Evolutionary conservation across 768 basidiomycete genomes (phyloP).

Genomic region (Nevesoporus exiguus): DNA sequence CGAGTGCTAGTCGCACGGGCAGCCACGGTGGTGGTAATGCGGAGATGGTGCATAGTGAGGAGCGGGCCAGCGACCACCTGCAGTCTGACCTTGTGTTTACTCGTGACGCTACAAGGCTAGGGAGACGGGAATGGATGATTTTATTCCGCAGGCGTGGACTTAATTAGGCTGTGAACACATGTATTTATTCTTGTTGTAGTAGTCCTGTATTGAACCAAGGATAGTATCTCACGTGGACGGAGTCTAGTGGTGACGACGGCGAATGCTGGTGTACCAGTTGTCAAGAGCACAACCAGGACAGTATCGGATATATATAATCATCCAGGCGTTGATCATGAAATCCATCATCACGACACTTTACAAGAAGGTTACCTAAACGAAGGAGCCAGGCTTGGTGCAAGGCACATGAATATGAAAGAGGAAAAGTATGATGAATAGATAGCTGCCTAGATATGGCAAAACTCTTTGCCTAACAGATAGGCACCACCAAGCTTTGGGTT

Average conservation of each 20-base stretch:
- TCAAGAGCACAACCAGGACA: too few species aligned
- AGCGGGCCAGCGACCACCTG: not conserved
- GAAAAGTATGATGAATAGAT: constrained; percentile 18
- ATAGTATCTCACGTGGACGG: too few species aligned
- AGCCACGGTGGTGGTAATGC: not conserved
- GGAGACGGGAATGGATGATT: not conserved
- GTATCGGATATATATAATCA: too few species aligned
- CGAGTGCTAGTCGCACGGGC: not conserved
- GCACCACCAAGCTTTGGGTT: constrained; percentile 14
- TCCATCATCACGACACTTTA: constrained; percentile 4
- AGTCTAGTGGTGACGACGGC: too few species aligned
- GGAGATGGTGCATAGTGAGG: not conserved
- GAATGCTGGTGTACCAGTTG: too few species aligned
- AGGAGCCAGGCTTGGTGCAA: too few species aligned
- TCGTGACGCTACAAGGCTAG: too few species aligned
- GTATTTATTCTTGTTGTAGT: too few species aligned
- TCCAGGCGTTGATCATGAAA: constrained; percentile 14
- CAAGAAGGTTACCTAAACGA: too few species aligned
- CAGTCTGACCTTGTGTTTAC: constrained; percentile 3
- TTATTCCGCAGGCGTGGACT: not conserved
- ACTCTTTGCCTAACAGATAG: not conserved
- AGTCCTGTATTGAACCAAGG: too few species aligned
- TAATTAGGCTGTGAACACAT: too few species aligned
- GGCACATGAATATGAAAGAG: constrained; percentile 11
- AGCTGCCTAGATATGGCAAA: constrained; percentile 15